Evolutionary conservation across 768 basidiomycete genomes (phyloP).

Genomic region (Trametes punicea): DNA sequence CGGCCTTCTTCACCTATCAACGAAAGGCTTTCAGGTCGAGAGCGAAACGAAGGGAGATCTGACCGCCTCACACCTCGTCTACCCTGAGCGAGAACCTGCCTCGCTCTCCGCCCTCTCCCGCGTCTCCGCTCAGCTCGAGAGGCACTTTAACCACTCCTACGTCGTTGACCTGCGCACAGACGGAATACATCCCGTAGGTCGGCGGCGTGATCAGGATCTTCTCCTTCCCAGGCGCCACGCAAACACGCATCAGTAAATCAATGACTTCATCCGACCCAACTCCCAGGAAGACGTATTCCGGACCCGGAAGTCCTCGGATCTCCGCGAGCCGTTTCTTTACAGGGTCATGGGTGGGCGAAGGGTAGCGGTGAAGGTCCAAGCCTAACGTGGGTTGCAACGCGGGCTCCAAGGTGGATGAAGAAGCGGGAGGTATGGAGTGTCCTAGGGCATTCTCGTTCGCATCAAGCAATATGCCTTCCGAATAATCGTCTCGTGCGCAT

Average conservation of each 20-base stretch:
- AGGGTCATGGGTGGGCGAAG: constrained; percentile 80
- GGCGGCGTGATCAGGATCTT: constrained; percentile 89
- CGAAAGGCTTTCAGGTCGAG: neutral
- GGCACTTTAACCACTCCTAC: constrained; percentile 75
- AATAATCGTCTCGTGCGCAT: constrained; percentile 95
- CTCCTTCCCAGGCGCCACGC: constrained; percentile 75
- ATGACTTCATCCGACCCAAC: constrained; percentile 98
- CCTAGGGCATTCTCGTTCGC: constrained; percentile 98
- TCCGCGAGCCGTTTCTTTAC: constrained; percentile 76
- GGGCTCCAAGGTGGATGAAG: constrained; percentile 26
- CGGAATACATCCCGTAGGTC: constrained; percentile 97
- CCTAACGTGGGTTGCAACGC: constrained; percentile 39
- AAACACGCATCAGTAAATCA: constrained; percentile 88
- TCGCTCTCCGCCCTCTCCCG: constrained; percentile 70
- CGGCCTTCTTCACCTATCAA: constrained; percentile 64
- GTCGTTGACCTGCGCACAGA: constrained; percentile 95
- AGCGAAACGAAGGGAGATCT: neutral
- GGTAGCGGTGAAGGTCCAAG: constrained; percentile 83
- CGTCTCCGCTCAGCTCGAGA: constrained; percentile 52
- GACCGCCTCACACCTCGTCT: constrained; percentile 67
- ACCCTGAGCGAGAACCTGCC: constrained; percentile 74
- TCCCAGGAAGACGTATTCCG: constrained; percentile 78
- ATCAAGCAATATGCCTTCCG: constrained; percentile 86
- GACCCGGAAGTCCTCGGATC: constrained; percentile 63
- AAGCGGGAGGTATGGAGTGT: constrained; percentile 60